Percentiles rank a stretch among this genome's conserved stretches.
phyloP scores from a whole-genome alignment of 208 protist genomes.

The Leptomonas pyrrhocoris region DNA sequence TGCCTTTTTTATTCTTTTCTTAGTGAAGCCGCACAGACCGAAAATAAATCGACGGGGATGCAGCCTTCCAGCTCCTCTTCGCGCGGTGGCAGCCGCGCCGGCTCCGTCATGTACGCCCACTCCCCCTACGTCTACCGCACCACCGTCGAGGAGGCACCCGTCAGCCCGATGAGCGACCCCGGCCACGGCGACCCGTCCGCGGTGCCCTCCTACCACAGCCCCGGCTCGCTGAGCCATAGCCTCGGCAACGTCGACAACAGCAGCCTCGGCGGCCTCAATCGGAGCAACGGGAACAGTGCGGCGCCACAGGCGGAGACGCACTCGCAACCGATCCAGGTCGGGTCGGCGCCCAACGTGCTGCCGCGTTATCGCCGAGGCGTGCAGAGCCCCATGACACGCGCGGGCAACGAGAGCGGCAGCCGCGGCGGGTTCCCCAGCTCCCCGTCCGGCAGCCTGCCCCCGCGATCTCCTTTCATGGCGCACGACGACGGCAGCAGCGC shows the following conservation, averaged over 20 bases:
- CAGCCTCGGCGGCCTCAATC: neutral
- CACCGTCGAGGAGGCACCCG: constrained; percentile 21
- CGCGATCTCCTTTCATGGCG: constrained; percentile 26
- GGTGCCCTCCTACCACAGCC: constrained; percentile 16
- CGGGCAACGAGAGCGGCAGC: constrained; percentile 25
- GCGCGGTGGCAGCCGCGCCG: constrained; percentile 9
- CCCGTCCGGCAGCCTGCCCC: constrained; percentile 29
- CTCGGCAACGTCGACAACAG: neutral
- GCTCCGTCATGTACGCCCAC: constrained; percentile 37
- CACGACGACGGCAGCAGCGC: constrained; percentile 22
- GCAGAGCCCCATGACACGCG: constrained; percentile 31
- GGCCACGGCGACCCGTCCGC: constrained; percentile 1
- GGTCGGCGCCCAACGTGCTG: constrained; percentile 30
- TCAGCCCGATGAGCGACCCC: constrained; percentile 20
- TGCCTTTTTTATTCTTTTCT: too few species aligned
- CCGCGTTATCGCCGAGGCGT: constrained; percentile 29
- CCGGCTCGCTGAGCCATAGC: constrained; percentile 17
- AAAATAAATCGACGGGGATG: neutral
- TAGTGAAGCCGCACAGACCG: too few species aligned
- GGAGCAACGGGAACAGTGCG: constrained; percentile 1
- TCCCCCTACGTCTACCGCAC: constrained; percentile 39
- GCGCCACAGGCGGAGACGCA: constrained; percentile 8
- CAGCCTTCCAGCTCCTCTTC: constrained; percentile 9
- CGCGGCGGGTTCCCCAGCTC: constrained; percentile 27
- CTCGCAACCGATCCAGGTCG: constrained; percentile 44